These are phyloP conservation scores for Talaromyces sp. DNA, from an alignment of 2,329 filamentous ascomycete species.

Conservation along the genomic window DNA sequence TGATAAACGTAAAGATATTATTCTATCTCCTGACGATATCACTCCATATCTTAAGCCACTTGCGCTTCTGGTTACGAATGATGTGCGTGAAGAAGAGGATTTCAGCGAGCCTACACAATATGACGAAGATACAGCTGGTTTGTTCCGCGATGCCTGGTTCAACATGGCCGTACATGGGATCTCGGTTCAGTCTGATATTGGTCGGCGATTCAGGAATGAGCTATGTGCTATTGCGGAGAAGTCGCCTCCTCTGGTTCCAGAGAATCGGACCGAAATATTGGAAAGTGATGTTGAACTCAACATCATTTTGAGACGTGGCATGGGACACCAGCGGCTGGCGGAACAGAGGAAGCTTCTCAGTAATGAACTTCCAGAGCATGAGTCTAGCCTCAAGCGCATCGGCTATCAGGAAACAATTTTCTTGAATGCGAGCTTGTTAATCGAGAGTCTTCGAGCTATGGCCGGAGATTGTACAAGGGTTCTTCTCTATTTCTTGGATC, in stretches of 20 bases:
- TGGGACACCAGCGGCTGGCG: constrained; percentile 66
- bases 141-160: constrained; percentile 93
- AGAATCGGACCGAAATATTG: constrained; percentile 81
- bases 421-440: constrained; percentile 80
- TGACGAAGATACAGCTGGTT: constrained; percentile 66
- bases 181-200: constrained; percentile 67
- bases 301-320: constrained; percentile 82
- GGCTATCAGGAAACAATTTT: constrained; percentile 92
- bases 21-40: constrained; percentile 82
- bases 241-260: constrained; percentile 80
- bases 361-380: constrained; percentile 69
- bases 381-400: constrained; percentile 73
- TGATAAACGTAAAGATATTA: constrained; percentile 71
- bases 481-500: constrained; percentile 90
- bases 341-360: constrained; percentile 77
- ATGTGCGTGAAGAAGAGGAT: constrained; percentile 22
- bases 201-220: constrained; percentile 70
- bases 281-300: constrained; percentile 98
- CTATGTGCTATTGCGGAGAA: constrained; percentile 80
- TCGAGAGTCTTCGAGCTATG: constrained; percentile 82
- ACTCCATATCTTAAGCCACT: constrained; percentile 81
- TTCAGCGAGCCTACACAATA: constrained; percentile 34
- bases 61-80: constrained; percentile 71
- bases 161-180: constrained; percentile 96
- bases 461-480: constrained; percentile 87